Evolutionary conservation across 2,329 filamentous ascomycete genomes (phyloP).

Genomic region (Chalara sp.): DNA sequence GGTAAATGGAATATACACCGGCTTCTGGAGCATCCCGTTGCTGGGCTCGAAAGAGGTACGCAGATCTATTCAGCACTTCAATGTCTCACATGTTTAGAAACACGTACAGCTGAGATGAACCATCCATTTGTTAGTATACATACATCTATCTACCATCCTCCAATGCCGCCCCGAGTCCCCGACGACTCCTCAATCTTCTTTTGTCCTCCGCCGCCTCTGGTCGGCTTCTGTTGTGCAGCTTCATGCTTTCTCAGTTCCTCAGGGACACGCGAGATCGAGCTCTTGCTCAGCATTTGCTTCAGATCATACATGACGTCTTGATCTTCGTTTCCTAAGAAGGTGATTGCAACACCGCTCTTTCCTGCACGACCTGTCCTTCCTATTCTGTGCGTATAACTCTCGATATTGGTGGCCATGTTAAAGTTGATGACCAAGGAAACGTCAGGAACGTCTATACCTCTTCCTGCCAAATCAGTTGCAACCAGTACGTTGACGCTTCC

Average conservation of each 20-base stretch:
- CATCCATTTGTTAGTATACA: no score
- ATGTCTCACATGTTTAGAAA: neutral
- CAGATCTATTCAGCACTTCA: no score
- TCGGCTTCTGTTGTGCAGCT: constrained; percentile 78
- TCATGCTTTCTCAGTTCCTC: constrained; percentile 88
- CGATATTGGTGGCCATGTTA: constrained; percentile 93
- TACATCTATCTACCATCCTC: constrained; percentile 19
- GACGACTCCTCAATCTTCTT: constrained; percentile 39
- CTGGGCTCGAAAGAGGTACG: no score
- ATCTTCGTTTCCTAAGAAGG: constrained; percentile 89
- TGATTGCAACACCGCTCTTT: constrained; percentile 93
- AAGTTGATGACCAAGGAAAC: constrained; percentile 95
- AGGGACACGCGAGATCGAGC: constrained; percentile 77
- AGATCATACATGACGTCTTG: constrained; percentile 86
- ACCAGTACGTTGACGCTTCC: constrained; percentile 83
- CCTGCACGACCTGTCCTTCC: constrained; percentile 96
- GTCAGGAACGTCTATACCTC: constrained; percentile 96
- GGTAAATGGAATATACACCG: no score
- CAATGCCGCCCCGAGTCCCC: constrained; percentile 31
- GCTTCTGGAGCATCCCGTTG: no score
- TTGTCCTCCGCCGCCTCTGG: constrained; percentile 33
- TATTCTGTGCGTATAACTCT: constrained; percentile 93
- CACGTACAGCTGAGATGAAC: neutral
- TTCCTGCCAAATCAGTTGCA: constrained; percentile 88
- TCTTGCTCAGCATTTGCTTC: constrained; percentile 93